Evolutionary conservation across 352 stramenopile genomes (phyloP).

Genomic region (Phytophthora lateralis): DNA sequence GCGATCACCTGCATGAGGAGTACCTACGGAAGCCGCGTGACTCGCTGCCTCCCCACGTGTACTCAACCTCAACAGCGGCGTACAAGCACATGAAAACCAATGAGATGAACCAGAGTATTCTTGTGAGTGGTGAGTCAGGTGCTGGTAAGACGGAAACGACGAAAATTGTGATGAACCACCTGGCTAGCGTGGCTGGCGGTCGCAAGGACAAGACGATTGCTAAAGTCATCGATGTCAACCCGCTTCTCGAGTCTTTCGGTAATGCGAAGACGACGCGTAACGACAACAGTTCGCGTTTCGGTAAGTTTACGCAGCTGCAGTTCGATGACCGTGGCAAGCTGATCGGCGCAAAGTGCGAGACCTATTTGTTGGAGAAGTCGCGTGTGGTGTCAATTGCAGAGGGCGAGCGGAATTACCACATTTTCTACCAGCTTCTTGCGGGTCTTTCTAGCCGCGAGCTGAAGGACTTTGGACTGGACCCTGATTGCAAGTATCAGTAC

Average conservation of each 20-base stretch:
- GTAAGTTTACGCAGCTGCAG: slow-evolving; percentile 92
- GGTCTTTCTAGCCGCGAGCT: slow-evolving; percentile 62
- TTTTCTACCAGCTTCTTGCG: slow-evolving; percentile 96
- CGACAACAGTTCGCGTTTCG: slow-evolving; percentile 92
- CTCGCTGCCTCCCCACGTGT: slow-evolving; percentile 78
- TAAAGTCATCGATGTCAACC: slow-evolving; percentile 92
- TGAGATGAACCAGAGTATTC: slow-evolving; percentile 86
- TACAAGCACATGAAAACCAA: slow-evolving; percentile 86
- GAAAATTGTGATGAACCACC: slow-evolving; percentile 94
- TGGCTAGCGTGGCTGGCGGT: slow-evolving; percentile 81
- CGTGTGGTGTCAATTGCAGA: slow-evolving; percentile 94
- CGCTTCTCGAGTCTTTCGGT: slow-evolving; percentile 93
- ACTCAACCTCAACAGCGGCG: slow-evolving; percentile 83
- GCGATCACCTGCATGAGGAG: slow-evolving; percentile 83
- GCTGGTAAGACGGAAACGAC: slow-evolving; percentile 97
- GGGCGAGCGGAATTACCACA: slow-evolving; percentile 98
- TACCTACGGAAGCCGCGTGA: slow-evolving; percentile 83
- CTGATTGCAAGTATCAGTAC: slow-evolving; percentile 74
- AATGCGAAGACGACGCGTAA: slow-evolving; percentile 95
- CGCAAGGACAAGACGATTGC: slow-evolving; percentile 90
- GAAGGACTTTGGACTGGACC: slow-evolving; percentile 69
- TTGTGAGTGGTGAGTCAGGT: slow-evolving; percentile 88
- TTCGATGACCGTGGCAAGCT: slow-evolving; percentile 82
- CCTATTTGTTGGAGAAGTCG: slow-evolving; percentile 97
- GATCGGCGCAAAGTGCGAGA: slow-evolving; percentile 90